These are phyloP conservation scores for Populus ilicifolia DNA, from an alignment of 345 rosid genomes.

Conservation along the genomic window DNA sequence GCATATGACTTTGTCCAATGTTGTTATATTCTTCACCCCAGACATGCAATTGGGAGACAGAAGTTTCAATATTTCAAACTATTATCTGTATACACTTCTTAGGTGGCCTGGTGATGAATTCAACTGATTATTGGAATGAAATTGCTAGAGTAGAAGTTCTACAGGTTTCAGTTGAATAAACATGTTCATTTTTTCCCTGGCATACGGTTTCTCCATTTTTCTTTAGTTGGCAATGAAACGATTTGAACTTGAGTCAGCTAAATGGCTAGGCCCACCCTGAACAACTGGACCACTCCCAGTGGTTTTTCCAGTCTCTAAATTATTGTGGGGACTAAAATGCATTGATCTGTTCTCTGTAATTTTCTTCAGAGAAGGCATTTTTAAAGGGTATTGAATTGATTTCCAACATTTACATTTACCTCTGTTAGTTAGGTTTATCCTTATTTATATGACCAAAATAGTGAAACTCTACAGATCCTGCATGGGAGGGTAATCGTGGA, in stretches of 20 bases:
- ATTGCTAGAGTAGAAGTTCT: not conserved
- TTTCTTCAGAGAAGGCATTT: too few relatives aligned
- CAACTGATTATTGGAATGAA: not conserved
- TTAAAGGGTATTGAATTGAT: too few relatives aligned
- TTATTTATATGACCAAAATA: not conserved
- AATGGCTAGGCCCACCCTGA: not conserved
- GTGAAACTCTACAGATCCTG: not conserved
- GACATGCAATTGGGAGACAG: not conserved
- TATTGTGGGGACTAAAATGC: too few relatives aligned
- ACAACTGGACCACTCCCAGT: not conserved
- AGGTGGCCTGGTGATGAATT: not conserved
- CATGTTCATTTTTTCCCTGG: not conserved
- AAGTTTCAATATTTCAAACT: not conserved
- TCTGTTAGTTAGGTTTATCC: not conserved
- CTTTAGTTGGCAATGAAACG: not conserved
- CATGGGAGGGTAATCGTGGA: not conserved
- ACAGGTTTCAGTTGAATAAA: not conserved
- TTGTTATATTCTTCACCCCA: not conserved
- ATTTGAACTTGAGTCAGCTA: too few relatives aligned
- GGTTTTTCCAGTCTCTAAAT: too few relatives aligned
- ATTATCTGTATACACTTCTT: not conserved
- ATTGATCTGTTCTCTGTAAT: too few relatives aligned
- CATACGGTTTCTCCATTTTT: not conserved
- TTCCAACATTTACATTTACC: too few relatives aligned
- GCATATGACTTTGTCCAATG: not conserved